Base-by-base conservation (phyloP, 2,329 filamentous ascomycete species). In the Monilinia fructigena region DNA sequence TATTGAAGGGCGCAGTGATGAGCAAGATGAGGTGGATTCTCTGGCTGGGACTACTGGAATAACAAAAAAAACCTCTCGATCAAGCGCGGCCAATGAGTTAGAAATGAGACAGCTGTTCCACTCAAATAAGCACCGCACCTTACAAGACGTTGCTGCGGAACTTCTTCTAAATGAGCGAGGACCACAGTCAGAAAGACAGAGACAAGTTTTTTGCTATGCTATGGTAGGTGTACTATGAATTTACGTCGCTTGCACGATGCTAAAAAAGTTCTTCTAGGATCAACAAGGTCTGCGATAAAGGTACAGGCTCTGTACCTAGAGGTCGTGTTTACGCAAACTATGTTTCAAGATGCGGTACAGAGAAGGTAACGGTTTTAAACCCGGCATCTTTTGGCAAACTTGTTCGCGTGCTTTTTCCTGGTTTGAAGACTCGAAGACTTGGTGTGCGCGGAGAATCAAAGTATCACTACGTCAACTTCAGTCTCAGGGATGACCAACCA, bases 381-480 rank as follows among this genome's bases (percentile, higher is more conserved):
- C 95, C 95, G 53, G 95, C 95, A 12, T 98, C 94, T 38, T 99
- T 99, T 78, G 95, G 95, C 66, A 99, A 99, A 78, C 86, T 99
- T 54, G 95, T 99, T 45, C 88, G 95, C 42, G 94, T 99, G 50
- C 90, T 99, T 62, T 99, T 98, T 73, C 94, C 95, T 0, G 94
- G 93, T 53, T 89, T 99, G 28, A 94, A 96, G 79, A 99, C 95
- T 42, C 86, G 95, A 67, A 86, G 95, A 70, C 83, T 99, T 16
- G 95, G 95, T 69, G 93, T 98, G 56, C 88, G 95, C 63, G 95
- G 95, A 70, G 94, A 98, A 80, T 99, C 95, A 18, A 99, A 99
- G 77, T 99, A 99, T 77, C 95, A 99, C 78, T 99, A 99, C 74
- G 86, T 89, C 56, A 88, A 88, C 74, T 89, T 89, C 73, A 81